Percentiles rank a stretch among this genome's conserved stretches.
These are phyloP conservation scores for Termitomyces sp. DNA, from an alignment of 768 basidiomycete genomes.

Conservation along the genomic window DNA sequence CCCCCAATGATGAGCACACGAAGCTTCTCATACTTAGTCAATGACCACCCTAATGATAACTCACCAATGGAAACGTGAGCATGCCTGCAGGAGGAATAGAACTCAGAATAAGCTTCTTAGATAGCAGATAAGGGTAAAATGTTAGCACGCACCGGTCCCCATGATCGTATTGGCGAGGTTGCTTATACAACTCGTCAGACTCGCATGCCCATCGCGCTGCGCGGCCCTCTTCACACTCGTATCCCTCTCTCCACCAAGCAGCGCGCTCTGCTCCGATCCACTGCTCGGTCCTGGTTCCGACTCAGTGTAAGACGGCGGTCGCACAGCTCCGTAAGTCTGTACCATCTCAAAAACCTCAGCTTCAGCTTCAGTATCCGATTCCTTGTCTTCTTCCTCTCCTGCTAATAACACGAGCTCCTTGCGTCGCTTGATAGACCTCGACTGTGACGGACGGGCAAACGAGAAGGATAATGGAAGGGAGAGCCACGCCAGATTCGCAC, in stretches of 20 bases:
- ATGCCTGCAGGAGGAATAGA: slow-evolving; percentile 47
- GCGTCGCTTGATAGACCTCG: not conserved
- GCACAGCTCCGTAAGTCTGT: slow-evolving; percentile 60
- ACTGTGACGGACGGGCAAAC: not conserved
- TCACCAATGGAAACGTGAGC: slow-evolving; percentile 82
- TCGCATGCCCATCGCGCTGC: slow-evolving; percentile 60
- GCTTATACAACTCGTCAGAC: slow-evolving; percentile 60
- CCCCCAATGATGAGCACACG: not conserved
- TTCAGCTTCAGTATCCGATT: not conserved
- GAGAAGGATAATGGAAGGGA: not conserved
- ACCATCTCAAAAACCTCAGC: slow-evolving; percentile 52
- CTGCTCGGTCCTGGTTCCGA: slow-evolving; percentile 22
- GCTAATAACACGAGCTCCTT: not conserved
- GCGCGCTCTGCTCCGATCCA: slow-evolving; percentile 49
- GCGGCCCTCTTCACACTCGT: slow-evolving; percentile 12
- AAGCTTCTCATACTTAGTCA: not conserved
- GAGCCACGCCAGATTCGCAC: slow-evolving; percentile 19
- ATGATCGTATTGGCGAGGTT: slow-evolving; percentile 90
- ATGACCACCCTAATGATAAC: slow-evolving; percentile 11
- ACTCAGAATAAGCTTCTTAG: not conserved
- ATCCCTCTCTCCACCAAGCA: slow-evolving; percentile 44
- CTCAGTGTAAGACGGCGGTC: slow-evolving; percentile 17
- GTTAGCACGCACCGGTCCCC: slow-evolving; percentile 65
- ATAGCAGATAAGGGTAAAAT: not conserved
- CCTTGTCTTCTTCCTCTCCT: slow-evolving; percentile 17